Evolutionary conservation across 768 basidiomycete genomes (phyloP), one percentile per base, ranked within the genome.

Genomic region (Kwoniella bestiolae): DNA sequence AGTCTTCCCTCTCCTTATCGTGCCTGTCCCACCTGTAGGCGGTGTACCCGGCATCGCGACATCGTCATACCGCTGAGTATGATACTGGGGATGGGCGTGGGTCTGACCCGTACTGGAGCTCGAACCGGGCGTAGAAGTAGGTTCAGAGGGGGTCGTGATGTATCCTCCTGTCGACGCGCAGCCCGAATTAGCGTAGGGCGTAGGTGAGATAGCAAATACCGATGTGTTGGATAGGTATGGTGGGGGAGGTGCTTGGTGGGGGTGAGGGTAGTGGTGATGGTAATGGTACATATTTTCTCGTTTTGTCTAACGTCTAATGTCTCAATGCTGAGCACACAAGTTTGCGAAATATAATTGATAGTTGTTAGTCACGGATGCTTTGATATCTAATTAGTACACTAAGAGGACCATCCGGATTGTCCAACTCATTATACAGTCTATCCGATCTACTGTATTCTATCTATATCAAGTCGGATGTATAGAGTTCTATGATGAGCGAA

Each of bases 1-100:
- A 12, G 52, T 55, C 52, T 55, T 55, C n/a, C 52, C 52, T 26
- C 52, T 55, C 12, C 34, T 55, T 3, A 55, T 55, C 23, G 29
- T 4, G 18, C 6, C 23, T 55, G 52, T 2, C 6, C n/a, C n/a
- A n/a, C n/a, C n/a, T n/a, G 16, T 26, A 5, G n/a, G 3, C 34
- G 29, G 14, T 32, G 32, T 26, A n/a, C 3, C 31, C 12, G 25
- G 29, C 6, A 16, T 35, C 1, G 52, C 21, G 12, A 18, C 31
- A 4, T 21, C 52, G n/a, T 28, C 29, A n/a, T 47, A 21, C 25
- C 23, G 46, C 23, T 47, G 46, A 47, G 46, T 9, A 9, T 5
- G 46, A 47, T 9, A 9, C 9, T 47, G 46, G n/a, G n/a, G 18
- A 7, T 25, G n/a, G 23, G 46, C 21, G 18, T 11, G 46, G 46